Evolutionary conservation across 2,329 filamentous ascomycete genomes (phyloP).

Genomic region (Fusarium napiforme): DNA sequence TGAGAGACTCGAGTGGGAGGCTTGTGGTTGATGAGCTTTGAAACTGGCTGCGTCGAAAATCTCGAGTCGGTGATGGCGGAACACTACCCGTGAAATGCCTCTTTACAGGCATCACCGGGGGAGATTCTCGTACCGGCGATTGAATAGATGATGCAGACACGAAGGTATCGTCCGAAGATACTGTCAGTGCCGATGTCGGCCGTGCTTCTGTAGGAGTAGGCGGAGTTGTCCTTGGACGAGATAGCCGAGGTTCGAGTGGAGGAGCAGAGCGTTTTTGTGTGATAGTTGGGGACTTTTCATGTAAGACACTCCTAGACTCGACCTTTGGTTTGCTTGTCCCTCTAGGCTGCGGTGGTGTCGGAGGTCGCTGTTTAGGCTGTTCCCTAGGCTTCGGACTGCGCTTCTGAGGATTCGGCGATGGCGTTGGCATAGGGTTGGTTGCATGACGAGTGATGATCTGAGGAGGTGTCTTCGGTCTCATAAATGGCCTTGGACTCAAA

Average conservation of each 20-base stretch:
- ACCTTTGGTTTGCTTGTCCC: constrained; percentile 39
- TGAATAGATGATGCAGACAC: constrained; percentile 54
- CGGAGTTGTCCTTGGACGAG: constrained; percentile 19
- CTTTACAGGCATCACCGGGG: constrained; percentile 33
- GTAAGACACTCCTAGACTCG: constrained; percentile 14
- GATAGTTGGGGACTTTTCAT: constrained; percentile 6
- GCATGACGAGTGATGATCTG: constrained; percentile 40
- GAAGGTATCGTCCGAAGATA: constrained; percentile 60
- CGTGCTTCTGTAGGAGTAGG: constrained; percentile 25
- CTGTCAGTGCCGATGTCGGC: constrained; percentile 44
- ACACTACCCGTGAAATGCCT: constrained; percentile 40
- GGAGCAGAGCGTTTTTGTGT: constrained; percentile 27
- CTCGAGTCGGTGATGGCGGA: constrained; percentile 52
- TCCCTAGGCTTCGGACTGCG: constrained; percentile 24
- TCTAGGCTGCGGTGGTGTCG: constrained; percentile 52
- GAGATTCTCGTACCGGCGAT: constrained; percentile 46
- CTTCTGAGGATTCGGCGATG: constrained; percentile 47
- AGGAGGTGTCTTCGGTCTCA: constrained; percentile 47
- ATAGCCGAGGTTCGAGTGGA: constrained; percentile 12
- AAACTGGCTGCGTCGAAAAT: constrained; percentile 44
- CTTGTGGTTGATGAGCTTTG: constrained; percentile 48
- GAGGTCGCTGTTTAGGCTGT: constrained; percentile 44
- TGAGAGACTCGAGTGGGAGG: constrained; percentile 72
- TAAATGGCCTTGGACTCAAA: constrained; percentile 39
- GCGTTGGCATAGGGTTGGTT: constrained; percentile 33